These are phyloP conservation scores for Yarrowia porcina DNA, from an alignment of 805 yeast species.

Conservation along the genomic window DNA sequence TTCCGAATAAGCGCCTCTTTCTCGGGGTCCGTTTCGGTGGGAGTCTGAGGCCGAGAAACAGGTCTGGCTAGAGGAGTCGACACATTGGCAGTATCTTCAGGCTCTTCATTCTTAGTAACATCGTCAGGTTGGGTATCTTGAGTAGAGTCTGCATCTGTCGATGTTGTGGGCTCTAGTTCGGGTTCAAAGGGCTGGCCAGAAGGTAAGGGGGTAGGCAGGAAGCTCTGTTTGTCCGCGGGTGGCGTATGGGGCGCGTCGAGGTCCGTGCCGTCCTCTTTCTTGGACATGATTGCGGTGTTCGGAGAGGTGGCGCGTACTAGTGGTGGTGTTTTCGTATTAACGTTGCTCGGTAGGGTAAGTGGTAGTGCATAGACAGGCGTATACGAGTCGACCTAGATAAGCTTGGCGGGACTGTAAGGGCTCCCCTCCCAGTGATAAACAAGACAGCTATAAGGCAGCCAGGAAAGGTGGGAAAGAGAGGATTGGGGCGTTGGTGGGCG, in stretches of 20 bases:
- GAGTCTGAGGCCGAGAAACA: neutral
- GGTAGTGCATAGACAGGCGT: slow-evolving; percentile 20
- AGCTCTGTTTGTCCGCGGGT: slow-evolving; percentile 14
- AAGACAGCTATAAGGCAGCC: neutral
- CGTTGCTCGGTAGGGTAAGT: slow-evolving; percentile 25
- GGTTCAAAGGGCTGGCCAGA: slow-evolving; percentile 11
- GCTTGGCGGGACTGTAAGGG: slow-evolving; percentile 18
- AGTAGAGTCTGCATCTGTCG: neutral
- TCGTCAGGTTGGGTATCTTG: slow-evolving; percentile 7
- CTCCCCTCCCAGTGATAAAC: neutral
- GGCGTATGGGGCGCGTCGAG: slow-evolving; percentile 22
- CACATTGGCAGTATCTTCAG: neutral
- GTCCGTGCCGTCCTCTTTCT: slow-evolving; percentile 11
- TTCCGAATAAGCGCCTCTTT: slow-evolving; percentile 3
- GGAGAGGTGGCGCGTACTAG: slow-evolving; percentile 20
- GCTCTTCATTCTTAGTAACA: neutral
- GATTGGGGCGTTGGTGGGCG: neutral
- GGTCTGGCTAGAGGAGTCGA: neutral
- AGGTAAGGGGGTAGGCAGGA: slow-evolving; percentile 17
- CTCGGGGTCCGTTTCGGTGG: neutral
- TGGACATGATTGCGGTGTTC: neutral
- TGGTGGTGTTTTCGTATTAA: slow-evolving; percentile 25
- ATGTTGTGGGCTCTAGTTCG: neutral
- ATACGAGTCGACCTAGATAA: slow-evolving; percentile 15
- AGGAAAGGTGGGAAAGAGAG: neutral